Evolutionary conservation across 768 basidiomycete genomes (phyloP).

Genomic region (Xerocomus brunneocitrinus): DNA sequence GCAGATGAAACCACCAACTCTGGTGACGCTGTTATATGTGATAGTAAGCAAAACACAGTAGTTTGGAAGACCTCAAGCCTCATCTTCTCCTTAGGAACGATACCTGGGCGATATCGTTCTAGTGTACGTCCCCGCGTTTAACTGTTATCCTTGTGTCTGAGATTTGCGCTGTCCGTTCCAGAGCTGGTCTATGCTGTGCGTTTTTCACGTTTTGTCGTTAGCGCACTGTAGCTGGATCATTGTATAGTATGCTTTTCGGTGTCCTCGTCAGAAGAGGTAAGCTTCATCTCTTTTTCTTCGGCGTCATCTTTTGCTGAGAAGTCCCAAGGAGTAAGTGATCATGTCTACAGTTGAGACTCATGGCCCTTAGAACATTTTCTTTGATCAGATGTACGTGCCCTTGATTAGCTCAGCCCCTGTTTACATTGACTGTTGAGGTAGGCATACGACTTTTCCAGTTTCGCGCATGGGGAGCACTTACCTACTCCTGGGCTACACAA

Average conservation of each 20-base stretch:
- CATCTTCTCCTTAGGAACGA: slow-evolving; percentile 22
- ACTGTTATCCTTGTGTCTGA: slow-evolving; percentile 2
- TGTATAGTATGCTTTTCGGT: slow-evolving; percentile 20
- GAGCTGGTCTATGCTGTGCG: slow-evolving; percentile 21
- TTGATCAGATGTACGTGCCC: slow-evolving; percentile 19
- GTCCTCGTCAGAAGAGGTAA: slow-evolving; percentile 17
- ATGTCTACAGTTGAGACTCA: background rate
- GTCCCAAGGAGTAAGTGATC: slow-evolving; percentile 21
- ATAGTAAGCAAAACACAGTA: slow-evolving; percentile 15
- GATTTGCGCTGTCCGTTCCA: background rate
- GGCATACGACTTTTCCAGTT: slow-evolving; percentile 27
- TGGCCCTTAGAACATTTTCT: background rate
- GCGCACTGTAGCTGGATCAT: background rate
- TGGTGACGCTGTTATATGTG: slow-evolving; percentile 23
- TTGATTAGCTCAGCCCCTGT: background rate
- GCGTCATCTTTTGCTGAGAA: slow-evolving; percentile 1
- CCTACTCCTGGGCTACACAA: slow-evolving; percentile 30
- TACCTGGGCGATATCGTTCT: slow-evolving; percentile 30
- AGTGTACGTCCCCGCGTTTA: slow-evolving; percentile 15
- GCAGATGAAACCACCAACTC: slow-evolving; percentile 25
- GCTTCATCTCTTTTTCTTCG: background rate
- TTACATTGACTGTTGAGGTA: slow-evolving; percentile 4
- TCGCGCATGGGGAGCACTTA: slow-evolving; percentile 31
- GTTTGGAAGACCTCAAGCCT: background rate
- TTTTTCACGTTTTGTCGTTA: background rate